Evolutionary conservation across 2,329 filamentous ascomycete species (phyloP).

Genomic region (Fusarium neocosmosporiellum): DNA sequence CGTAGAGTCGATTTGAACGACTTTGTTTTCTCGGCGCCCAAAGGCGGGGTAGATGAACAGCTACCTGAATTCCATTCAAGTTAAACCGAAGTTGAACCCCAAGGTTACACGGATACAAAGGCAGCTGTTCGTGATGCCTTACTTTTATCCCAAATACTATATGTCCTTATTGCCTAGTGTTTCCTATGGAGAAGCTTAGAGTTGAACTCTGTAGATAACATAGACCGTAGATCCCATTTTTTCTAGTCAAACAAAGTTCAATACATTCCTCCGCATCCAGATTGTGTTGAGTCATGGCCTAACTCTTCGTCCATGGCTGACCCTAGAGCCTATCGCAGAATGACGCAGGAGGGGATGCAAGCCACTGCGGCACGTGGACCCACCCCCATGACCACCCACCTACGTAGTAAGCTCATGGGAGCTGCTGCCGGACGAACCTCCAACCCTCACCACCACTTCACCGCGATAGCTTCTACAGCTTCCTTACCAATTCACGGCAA

Average conservation of each 20-base stretch:
- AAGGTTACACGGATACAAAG: background rate
- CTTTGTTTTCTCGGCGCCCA: background rate
- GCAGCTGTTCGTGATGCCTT: background rate
- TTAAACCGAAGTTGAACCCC: background rate
- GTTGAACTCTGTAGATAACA: background rate
- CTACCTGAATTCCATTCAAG: background rate
- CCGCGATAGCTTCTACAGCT: background rate
- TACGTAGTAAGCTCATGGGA: background rate
- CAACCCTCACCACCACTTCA: slow-evolving; percentile 7
- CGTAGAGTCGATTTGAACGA: background rate
- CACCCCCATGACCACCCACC: slow-evolving; percentile 26
- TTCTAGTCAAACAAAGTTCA: background rate
- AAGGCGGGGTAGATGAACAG: background rate
- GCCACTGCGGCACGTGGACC: slow-evolving; percentile 32
- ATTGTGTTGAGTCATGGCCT: background rate
- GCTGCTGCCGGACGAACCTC: background rate
- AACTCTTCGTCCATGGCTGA: background rate
- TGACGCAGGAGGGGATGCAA: slow-evolving; percentile 19
- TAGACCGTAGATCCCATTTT: background rate
- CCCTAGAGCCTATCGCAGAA: background rate
- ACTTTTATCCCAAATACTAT: background rate
- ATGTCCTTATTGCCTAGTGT: background rate
- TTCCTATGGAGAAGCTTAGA: background rate
- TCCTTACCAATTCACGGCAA: background rate
- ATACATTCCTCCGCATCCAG: background rate